Evolutionary conservation across 768 basidiomycete genomes (phyloP).

Genomic region (Psilocybe subaeruginosa): DNA sequence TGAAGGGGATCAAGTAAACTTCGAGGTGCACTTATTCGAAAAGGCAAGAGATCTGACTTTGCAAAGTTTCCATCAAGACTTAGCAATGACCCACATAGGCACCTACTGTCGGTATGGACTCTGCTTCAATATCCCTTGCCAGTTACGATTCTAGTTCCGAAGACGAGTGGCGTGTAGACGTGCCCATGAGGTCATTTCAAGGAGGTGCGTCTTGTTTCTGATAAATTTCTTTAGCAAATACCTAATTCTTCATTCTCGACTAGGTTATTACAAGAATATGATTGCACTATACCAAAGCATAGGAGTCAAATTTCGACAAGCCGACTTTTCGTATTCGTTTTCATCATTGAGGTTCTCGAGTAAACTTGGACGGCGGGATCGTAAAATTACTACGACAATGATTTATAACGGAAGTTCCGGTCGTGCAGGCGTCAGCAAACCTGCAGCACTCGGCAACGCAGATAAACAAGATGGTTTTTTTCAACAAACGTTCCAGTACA

Average conservation of each 20-base stretch:
- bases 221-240: neutral
- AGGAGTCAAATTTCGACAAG: constrained; percentile 55
- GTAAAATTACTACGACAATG: constrained; percentile 48
- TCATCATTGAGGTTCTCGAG: constrained; percentile 43
- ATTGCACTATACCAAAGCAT: constrained; percentile 66
- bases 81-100: constrained; percentile 38
- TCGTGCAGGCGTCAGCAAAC: constrained; percentile 53
- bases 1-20: constrained; percentile 40
- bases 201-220: constrained; percentile 49
- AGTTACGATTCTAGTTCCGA: constrained; percentile 36
- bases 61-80: neutral
- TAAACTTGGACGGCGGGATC: constrained; percentile 12
- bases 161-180: constrained; percentile 63
- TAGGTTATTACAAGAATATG: constrained; percentile 74
- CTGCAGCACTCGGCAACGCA: constrained; percentile 30
- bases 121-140: constrained; percentile 54
- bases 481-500: constrained; percentile 10
- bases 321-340: constrained; percentile 77
- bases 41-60: constrained; percentile 50
- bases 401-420: constrained; percentile 72
- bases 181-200: constrained; percentile 85
- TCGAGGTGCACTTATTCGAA: constrained; percentile 76
- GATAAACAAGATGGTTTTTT: constrained; percentile 4
- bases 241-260: neutral
- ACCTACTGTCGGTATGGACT: constrained; percentile 67